A percentile compares a stretch with the other conserved stretches of the same genome.
These are phyloP conservation scores for Apiosordaria backusii DNA, from an alignment of 495 filamentous ascomycete genomes.

Conservation along the genomic window DNA sequence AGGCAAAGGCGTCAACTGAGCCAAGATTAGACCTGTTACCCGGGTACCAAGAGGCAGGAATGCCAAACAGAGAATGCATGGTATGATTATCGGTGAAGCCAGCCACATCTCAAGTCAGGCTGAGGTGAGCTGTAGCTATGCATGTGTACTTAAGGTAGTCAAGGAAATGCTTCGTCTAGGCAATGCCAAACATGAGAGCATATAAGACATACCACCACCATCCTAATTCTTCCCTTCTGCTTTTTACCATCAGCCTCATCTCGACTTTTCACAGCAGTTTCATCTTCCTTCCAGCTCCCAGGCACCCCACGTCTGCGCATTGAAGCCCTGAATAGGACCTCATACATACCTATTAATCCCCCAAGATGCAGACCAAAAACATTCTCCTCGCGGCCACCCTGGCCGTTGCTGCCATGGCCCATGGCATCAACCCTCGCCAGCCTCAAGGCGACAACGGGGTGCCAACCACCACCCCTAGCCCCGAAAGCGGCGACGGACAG, in stretches of 20 bases:
- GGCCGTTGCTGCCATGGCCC: not conserved
- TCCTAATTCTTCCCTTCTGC: no score
- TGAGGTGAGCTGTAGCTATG: not conserved
- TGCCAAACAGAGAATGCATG: not conserved
- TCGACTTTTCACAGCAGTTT: no score
- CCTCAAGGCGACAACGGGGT: not conserved
- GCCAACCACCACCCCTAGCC: not conserved
- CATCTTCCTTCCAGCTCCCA: no score
- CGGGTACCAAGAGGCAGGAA: not conserved
- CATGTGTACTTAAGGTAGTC: not conserved
- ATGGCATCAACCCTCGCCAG: not conserved
- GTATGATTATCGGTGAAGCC: not conserved
- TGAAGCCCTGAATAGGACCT: no score
- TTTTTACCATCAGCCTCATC: no score
- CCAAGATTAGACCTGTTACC: not conserved
- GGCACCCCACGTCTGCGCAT: no score
- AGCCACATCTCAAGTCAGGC: not conserved
- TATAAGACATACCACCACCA: not conserved
- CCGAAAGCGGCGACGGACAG: not conserved
- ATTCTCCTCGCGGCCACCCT: not conserved
- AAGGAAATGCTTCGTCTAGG: not conserved
- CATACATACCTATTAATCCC: not conserved
- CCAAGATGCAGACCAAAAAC: not conserved
- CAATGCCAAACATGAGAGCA: not conserved
- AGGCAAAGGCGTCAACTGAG: not conserved